Base-by-base conservation (phyloP, 2,329 filamentous ascomycete species). In the Fusarium cicatricum region DNA sequence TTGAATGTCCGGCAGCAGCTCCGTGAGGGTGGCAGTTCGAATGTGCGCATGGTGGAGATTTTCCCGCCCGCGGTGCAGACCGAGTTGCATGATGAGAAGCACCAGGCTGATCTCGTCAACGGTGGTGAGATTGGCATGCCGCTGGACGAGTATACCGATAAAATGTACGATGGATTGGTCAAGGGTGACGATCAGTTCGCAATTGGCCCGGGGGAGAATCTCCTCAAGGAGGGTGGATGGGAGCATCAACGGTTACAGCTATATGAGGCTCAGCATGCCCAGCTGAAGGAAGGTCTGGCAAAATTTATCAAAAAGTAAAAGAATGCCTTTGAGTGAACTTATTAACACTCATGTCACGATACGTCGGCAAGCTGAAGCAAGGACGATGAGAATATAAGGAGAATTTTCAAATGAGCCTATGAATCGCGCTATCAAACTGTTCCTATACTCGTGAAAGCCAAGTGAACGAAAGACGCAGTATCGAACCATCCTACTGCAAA, bases 91-190 rank as follows among this genome's bases (percentile, higher is more conserved):
- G 67, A 69, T 17, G 63, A 66, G 41, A 60, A 57, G 10, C 65
- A 69, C 23, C 68, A 69, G 31, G 60, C 67, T 43, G 66, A 68
- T 46, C 42, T 68, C 14, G 50, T 67, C 7, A 58, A 69, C 2
- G 69, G 69, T 0, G 62, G 66, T 4, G 49, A 66, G 16, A 71
- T 77, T 39, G 76, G 76, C 0, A 76, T 77, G 60, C 70, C 74
- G 1, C 60, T 78, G 31, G 70, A 19, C 1, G 68, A 75, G 21
- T 85, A 80, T 60, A 73, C 71, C 2, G 73, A 82, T 1, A 76
- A 78, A 11, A 67, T 68, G 64, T 61, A 57, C 11, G 54, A 62
- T 11, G 66, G 68, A 2, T 45, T 70, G 31, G 43, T 43, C 2
- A 52, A 33, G 37, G 67, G 65, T 0, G 47, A 64, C 23, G 67